Percentiles rank a stretch among this genome's conserved stretches.
phyloP scores from a whole-genome alignment of 331 rosid species.

The Arachis monticola region DNA sequence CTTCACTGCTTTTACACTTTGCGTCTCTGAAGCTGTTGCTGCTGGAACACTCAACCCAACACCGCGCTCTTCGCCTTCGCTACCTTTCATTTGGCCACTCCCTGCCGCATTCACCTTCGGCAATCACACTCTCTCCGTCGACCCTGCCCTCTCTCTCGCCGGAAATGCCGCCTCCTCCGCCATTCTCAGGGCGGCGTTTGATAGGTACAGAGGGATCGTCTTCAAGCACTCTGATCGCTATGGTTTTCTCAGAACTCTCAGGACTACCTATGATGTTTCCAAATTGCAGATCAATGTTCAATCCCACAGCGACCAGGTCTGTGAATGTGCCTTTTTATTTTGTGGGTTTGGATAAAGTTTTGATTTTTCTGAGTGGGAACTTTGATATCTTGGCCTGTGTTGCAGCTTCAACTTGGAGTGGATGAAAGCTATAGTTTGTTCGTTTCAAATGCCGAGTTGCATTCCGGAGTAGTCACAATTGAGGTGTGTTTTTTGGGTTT shows the following conservation, averaged over 20 bases:
- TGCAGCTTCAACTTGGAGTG: constrained; percentile 93
- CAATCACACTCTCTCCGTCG: constrained; percentile 63
- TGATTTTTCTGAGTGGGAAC: constrained; percentile 29
- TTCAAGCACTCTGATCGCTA: constrained; percentile 54
- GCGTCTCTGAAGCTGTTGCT: constrained; percentile 34
- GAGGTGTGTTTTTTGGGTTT: constrained; percentile 51
- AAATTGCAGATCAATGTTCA: constrained; percentile 58
- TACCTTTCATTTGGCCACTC: constrained; percentile 85
- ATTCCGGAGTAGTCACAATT: constrained; percentile 63
- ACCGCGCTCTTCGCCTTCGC: constrained; percentile 30
- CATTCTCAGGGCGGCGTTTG: constrained; percentile 65
- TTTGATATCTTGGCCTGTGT: background rate
- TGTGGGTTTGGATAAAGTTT: constrained; percentile 26
- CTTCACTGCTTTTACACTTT: constrained; percentile 31
- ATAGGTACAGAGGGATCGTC: constrained; percentile 67
- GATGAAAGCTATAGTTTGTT: constrained; percentile 92
- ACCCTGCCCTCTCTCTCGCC: constrained; percentile 67
- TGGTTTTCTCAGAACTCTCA: constrained; percentile 38
- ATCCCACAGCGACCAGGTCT: constrained; percentile 65
- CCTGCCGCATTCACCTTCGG: constrained; percentile 78
- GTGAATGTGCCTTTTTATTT: background rate
- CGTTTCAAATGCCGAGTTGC: constrained; percentile 49
- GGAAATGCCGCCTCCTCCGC: constrained; percentile 58
- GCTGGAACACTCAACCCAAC: background rate
- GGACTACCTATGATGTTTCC: constrained; percentile 55